Evolutionary conservation across 2,329 filamentous ascomycete genomes (phyloP), one percentile per base, ranked within the genome.

Genomic region (Ophiosphaerella korrae): DNA sequence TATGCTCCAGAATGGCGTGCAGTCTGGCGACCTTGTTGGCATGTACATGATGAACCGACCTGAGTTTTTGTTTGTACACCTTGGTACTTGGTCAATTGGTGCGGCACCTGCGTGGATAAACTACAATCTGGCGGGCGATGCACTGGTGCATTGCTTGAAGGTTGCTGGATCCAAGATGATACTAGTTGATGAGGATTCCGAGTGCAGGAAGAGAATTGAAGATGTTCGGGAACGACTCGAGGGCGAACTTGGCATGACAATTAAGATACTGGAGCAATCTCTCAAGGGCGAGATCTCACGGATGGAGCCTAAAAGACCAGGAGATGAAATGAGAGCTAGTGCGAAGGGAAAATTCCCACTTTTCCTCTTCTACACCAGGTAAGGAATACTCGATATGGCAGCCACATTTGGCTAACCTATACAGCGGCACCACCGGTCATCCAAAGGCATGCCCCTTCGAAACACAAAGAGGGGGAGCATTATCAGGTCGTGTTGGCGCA

Each of bases 101-200:
- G 84, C 84, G 12, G 85, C 85, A 0, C 88, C 88, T 0, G 87
- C 88, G 0, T 81, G 88, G 71, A 86, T 90, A 67, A 90, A 90
- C 67, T 84, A 87, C 67, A 86, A 90, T 63, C 75, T 90, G 7
- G 77, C 80, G 7, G 84, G 82, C 0, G 81, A 86, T 56, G 82
- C 86, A 1, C 70, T 90, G 56, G 62, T 88, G 39, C 87, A 90
- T 70, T 90, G 87, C 59, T 63, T 90, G 40, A 80, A 78, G 50
- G 77, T 88, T 45, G 82, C 81, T 40, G 78, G 77, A 5, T 76
- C 82, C 1, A 77, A 77, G 57, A 52, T 79, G 26, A 43, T 80
- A 36, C 37, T 80, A 13, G 77, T 80, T 1, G 78, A 80, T 49
- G 76, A 77, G 45, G 77, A 78, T 33, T 66, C 72, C 0, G 81